phyloP scores from a whole-genome alignment of 1,284 basidiomycete genomes.

The Sphagnurus paluster region DNA sequence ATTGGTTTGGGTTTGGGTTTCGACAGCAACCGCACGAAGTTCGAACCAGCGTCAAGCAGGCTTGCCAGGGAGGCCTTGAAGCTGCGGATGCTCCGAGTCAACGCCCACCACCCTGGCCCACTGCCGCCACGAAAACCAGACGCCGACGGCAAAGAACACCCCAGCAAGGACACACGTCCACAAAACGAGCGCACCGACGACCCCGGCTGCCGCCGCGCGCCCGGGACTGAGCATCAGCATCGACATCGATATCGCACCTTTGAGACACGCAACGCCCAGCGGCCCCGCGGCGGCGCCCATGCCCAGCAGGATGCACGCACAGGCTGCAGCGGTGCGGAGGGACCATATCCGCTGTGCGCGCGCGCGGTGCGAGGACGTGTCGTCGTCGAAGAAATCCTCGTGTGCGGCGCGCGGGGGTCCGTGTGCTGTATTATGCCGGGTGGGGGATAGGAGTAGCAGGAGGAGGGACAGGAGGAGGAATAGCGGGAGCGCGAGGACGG shows the following conservation, averaged over 20 bases:
- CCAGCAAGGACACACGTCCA: conserved; percentile 4
- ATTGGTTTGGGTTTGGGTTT: no score
- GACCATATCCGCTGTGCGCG: neutral
- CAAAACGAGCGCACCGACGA: conserved; percentile 11
- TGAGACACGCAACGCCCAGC: conserved; percentile 14
- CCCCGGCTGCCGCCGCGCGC: conserved; percentile 14
- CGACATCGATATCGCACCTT: neutral
- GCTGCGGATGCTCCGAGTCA: no score
- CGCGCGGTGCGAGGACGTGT: neutral
- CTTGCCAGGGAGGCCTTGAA: no score
- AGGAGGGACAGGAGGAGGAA: conserved; percentile 11
- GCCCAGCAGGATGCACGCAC: conserved; percentile 1
- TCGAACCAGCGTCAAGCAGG: no score
- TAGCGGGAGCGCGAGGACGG: conserved; percentile 15
- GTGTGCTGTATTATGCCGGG: no score
- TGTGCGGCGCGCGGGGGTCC: conserved; percentile 1
- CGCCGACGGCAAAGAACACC: no score
- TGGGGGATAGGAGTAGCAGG: no score
- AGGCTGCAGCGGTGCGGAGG: neutral
- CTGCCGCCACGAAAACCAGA: no score
- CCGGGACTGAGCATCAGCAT: conserved; percentile 7
- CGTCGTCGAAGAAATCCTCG: conserved; percentile 18
- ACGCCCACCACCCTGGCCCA: no score
- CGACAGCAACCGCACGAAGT: no score
- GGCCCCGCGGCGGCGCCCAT: conserved; percentile 12